Evolutionary conservation across 1,284 basidiomycete genomes (phyloP), one percentile per base, ranked within the genome.

Genomic region (Malassezia slooffiae): DNA sequence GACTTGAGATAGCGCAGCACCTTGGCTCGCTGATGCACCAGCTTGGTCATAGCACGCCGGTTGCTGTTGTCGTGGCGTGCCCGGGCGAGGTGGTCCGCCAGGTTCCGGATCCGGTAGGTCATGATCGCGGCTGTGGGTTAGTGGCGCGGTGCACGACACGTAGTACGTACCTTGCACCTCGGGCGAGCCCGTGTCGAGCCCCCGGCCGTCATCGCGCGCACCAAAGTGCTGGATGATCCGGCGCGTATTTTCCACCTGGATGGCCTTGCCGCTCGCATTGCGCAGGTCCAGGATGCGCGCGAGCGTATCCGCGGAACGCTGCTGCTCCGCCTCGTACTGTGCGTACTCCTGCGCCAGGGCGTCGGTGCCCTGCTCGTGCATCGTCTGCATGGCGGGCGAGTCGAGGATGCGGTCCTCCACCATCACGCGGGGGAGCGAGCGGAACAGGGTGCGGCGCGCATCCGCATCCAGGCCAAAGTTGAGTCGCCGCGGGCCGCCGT

Each of bases 81-180:
- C 22, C 67, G 69, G 16, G 71, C 73, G 30, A 91, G 72, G 68
- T 93, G 90, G 1, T 73, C 73, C 75, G 81, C 81, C 32, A 95
- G 70, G 55, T 81, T 82, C 34, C 85, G 83, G 57, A 95, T 91
- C 61, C 80, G 77, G 65, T 83, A 79, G 0, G 90, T 95, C 41
- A 89, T 67, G 19, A 95, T 73, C 0, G 90, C 90, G 37, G 82
- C 90, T 90, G 57, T 16, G 1, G 22, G 12, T 26, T 9, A 10
- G 34, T 32, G 34, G 10, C 20, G 16, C 9, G 13, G 32, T 4
- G 20, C 26, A 5, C n/a, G n/a, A n/a, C n/a, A n/a, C n/a, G n/a
- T n/a, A n/a, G n/a, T n/a, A 72, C 79, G 47, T 62, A 85, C 87
- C 84, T 76, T 93, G 88, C 0, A 91, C 88, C 60, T 88, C 83